These are phyloP conservation scores for Ceratocystis cubensis DNA, from an alignment of 2,329 filamentous ascomycete genomes.

Conservation along the genomic window DNA sequence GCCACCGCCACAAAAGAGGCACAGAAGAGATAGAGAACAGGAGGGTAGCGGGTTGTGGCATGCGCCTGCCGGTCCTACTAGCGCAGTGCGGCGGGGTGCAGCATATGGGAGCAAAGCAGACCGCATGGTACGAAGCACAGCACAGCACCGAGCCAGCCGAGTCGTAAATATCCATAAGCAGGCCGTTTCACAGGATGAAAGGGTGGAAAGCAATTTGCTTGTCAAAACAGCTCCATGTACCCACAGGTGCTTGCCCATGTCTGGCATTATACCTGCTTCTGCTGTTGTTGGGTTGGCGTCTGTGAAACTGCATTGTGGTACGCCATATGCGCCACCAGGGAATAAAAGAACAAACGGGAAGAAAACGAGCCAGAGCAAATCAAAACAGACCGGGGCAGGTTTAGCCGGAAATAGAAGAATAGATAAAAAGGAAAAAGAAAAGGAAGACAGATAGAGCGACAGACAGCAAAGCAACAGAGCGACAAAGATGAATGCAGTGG, in stretches of 20 bases:
- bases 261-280: neutral
- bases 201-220: neutral
- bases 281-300: neutral
- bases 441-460: neutral
- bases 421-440: neutral
- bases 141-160: neutral
- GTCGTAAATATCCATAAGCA: neutral
- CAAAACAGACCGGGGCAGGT: neutral
- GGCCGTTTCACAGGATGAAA: neutral
- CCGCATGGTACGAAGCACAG: neutral
- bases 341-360: neutral
- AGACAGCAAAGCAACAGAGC: neutral
- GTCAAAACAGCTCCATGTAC: neutral
- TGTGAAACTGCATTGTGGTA: neutral
- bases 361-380: neutral
- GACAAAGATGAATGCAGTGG: no score
- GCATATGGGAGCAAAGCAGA: neutral
- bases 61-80: neutral
- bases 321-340: neutral
- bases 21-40: neutral
- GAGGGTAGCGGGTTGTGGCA: neutral
- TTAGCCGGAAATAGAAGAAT: neutral
- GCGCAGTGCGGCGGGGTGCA: no score
- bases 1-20: neutral
- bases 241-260: neutral